Evolutionary conservation across 352 stramenopile species (phyloP), one percentile per base, ranked within the genome.

Genomic region (Pythium angustatum): DNA sequence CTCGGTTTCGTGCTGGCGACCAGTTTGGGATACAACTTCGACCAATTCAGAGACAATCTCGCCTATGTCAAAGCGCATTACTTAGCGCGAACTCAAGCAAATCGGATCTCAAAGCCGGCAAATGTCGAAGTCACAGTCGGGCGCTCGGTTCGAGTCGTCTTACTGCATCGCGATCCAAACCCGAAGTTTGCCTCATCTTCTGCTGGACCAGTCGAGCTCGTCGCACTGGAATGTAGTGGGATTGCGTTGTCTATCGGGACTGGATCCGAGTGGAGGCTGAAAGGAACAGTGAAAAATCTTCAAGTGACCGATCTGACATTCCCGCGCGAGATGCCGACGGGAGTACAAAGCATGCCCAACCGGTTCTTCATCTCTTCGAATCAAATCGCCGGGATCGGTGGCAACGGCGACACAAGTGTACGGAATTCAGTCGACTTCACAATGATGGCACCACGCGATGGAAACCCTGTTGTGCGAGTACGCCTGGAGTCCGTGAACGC

Each of bases 401-500:
- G 67, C 11, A 24, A n/a, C n/a, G 38, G 58, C 8, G 67, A 74
- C 36, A 52, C 58, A 28, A 74, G 31, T 41, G 36, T 70, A 21
- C 49, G 67, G 55, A 94, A 91, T 62, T 72, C 81, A 8, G 62
- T 94, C 22, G 85, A 94, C 36, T 91, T 94, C 56, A 64, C 59
- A 0, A 36, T 71, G 3, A 27, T 26, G 2, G 15, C n/a, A 4
- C 50, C 38, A 22, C 17, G n/a, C 1, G 33, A 47, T 43, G 58
- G 36, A 7, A 24, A 14, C 17, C 34, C 47, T 6, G 4, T 59
- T 10, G 49, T 70, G 3, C 41, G 69, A 30, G 50, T 80, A 52
- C 84, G 85, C 5, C 68, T 96, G 24, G 87, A 96, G 55, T 91
- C 87, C 2, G 79, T 94, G 10, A 90, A 83, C 54, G 65, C 91